Percentiles rank a stretch among this genome's conserved stretches.
These are phyloP conservation scores for Globisporangium cylindrosporum DNA, from an alignment of 352 stramenopile species.

Conservation along the genomic window DNA sequence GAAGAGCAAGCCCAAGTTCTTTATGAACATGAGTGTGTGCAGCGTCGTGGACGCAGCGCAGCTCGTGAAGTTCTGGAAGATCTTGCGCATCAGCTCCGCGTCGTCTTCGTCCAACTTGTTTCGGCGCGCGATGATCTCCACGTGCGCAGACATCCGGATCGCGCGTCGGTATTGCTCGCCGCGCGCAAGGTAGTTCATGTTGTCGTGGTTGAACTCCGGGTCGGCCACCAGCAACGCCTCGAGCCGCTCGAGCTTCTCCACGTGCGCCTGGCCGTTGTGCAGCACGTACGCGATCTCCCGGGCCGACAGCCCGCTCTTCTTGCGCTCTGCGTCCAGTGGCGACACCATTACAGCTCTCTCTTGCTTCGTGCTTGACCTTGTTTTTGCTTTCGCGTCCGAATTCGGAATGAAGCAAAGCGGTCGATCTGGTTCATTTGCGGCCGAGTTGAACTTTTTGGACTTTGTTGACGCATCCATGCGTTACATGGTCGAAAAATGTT, in stretches of 20 bases:
- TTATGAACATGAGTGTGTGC: constrained; percentile 74
- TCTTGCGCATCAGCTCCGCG: constrained; percentile 44
- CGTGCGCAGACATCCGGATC: constrained; percentile 50
- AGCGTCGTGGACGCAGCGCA: constrained; percentile 56
- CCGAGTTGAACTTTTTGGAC: background rate
- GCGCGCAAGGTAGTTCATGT: constrained; percentile 71
- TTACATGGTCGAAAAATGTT: too few relatives aligned
- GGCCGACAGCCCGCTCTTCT: constrained; percentile 36
- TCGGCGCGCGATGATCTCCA: constrained; percentile 55
- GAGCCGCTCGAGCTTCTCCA: constrained; percentile 55
- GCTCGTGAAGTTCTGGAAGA: constrained; percentile 55
- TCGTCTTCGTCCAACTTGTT: constrained; percentile 56
- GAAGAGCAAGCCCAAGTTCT: constrained; percentile 59
- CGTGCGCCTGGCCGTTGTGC: constrained; percentile 43
- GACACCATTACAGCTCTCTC: constrained; percentile 3
- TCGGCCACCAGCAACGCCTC: constrained; percentile 57
- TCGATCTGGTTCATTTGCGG: background rate
- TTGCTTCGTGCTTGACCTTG: background rate
- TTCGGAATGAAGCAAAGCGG: background rate
- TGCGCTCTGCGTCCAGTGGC: constrained; percentile 32
- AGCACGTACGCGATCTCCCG: constrained; percentile 67
- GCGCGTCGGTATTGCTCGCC: constrained; percentile 56
- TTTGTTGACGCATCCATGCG: background rate
- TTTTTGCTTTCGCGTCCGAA: background rate
- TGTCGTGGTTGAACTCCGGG: constrained; percentile 50